Percentiles rank a stretch among this genome's conserved stretches.
These are phyloP conservation scores for Cucurbita ficifolia DNA, from an alignment of 306 rosid species.

Conservation along the genomic window DNA sequence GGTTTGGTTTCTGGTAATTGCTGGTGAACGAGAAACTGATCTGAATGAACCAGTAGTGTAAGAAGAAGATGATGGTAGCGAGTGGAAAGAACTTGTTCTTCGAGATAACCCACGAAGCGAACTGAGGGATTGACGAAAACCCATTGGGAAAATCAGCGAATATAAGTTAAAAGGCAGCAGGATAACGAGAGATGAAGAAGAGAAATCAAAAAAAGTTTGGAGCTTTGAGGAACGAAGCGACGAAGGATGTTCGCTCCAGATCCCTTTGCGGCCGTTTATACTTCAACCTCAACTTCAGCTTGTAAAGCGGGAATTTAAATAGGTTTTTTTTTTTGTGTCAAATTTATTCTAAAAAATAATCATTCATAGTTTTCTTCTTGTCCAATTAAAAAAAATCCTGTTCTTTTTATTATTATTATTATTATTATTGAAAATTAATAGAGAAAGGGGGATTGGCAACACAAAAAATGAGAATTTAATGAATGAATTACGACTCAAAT, in stretches of 20 bases:
- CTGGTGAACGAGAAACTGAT: conserved; percentile 5
- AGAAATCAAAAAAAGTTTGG: neutral
- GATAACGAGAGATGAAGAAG: neutral
- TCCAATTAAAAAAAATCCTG: too few relatives aligned
- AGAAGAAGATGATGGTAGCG: neutral
- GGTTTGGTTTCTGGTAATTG: neutral
- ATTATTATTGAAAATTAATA: too few relatives aligned
- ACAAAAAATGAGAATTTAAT: neutral
- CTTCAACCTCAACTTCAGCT: too few relatives aligned
- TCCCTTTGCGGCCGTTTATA: too few relatives aligned
- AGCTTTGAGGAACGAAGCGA: too few relatives aligned
- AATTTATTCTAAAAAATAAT: neutral
- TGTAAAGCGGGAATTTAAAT: neutral
- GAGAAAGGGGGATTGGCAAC: neutral
- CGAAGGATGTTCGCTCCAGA: too few relatives aligned
- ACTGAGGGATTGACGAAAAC: conserved; percentile 7
- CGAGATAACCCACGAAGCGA: conserved; percentile 8
- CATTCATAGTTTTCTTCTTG: too few relatives aligned
- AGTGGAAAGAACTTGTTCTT: conserved; percentile 11
- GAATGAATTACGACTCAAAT: neutral
- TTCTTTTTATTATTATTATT: too few relatives aligned
- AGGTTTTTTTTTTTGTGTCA: neutral
- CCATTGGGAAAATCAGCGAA: conserved; percentile 20
- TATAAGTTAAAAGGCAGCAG: neutral
- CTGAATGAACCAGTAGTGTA: neutral